Conservation (phyloP, 805 yeast species). For the Myxozyma neglecta region DNA sequence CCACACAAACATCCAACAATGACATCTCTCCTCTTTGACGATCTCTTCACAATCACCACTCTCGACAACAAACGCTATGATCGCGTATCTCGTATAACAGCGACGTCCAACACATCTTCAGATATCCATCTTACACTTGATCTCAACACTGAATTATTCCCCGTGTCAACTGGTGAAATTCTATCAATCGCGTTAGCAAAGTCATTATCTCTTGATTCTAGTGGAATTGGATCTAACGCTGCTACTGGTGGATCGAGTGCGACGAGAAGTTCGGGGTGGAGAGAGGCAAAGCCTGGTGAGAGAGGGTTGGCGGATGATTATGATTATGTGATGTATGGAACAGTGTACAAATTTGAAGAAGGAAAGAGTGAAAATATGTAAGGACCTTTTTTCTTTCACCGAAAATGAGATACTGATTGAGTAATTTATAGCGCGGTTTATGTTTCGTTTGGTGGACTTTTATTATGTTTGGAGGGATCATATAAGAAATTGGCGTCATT, state of each 20-base stretch:
- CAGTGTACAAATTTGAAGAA: conserved; percentile 95
- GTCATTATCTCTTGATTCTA: conserved; percentile 57
- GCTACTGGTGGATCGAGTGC: conserved; percentile 34
- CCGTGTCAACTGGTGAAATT: conserved; percentile 72
- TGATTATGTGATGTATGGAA: conserved; percentile 97
- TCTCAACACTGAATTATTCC: conserved; percentile 88
- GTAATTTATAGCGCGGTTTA: conserved; percentile 68
- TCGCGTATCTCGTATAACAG: conserved; percentile 86
- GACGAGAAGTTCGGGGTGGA: conserved; percentile 52
- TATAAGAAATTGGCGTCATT: conserved; percentile 83
- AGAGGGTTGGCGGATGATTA: conserved; percentile 91
- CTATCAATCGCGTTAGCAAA: conserved; percentile 86
- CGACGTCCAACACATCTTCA: conserved; percentile 75
- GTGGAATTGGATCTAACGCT: conserved; percentile 44
- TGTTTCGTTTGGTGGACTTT: conserved; percentile 92
- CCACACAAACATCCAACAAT: conserved; percentile 37
- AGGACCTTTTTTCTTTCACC: conserved; percentile 19
- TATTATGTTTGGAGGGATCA: conserved; percentile 92
- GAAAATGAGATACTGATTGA: not conserved
- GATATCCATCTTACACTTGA: conserved; percentile 85
- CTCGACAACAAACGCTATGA: conserved; percentile 89
- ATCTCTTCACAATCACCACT: conserved; percentile 80
- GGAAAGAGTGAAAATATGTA: conserved; percentile 55
- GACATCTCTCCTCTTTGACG: conserved; percentile 86
- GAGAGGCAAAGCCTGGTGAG: conserved; percentile 81